A percentile compares a stretch with the other conserved stretches of the same genome.
These are phyloP conservation scores for Rhizopogon roseolus DNA, from an alignment of 768 basidiomycete genomes.

Conservation along the genomic window DNA sequence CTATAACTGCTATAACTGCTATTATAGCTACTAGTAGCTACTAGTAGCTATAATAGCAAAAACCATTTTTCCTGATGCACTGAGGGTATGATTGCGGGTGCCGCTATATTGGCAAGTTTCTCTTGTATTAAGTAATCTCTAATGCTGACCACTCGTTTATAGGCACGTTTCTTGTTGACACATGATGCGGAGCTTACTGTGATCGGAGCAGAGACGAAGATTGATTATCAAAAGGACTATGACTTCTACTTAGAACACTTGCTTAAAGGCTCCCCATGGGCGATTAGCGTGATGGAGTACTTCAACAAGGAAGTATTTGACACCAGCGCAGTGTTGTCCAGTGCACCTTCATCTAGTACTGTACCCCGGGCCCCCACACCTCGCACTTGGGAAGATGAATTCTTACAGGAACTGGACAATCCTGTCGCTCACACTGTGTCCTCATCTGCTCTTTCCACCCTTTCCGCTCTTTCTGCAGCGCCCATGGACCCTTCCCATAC, in stretches of 20 bases:
- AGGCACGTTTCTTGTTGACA: not conserved
- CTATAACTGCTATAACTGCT: too few relatives aligned
- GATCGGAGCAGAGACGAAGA: not conserved
- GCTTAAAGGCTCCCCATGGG: not conserved
- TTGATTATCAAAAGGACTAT: not conserved
- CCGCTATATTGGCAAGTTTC: not conserved
- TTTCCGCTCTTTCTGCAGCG: not conserved
- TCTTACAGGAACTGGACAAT: not conserved
- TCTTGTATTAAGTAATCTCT: not conserved
- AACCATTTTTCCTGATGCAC: too few relatives aligned
- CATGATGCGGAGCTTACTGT: not conserved
- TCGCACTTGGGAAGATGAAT: slow-evolving; percentile 2
- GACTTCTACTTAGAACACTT: not conserved
- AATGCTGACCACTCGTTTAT: not conserved
- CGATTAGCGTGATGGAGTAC: not conserved
- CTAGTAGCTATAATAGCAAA: too few relatives aligned
- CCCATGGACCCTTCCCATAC: too few relatives aligned
- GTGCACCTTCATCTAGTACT: not conserved
- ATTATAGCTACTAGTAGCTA: too few relatives aligned
- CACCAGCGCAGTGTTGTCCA: not conserved
- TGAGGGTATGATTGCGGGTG: not conserved
- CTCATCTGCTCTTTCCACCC: not conserved
- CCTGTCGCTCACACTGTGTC: not conserved
- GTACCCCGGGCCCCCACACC: too few relatives aligned
- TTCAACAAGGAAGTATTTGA: not conserved